Base-by-base conservation (phyloP, 345 rosid genomes). In the Hibiscus tridactylites region DNA sequence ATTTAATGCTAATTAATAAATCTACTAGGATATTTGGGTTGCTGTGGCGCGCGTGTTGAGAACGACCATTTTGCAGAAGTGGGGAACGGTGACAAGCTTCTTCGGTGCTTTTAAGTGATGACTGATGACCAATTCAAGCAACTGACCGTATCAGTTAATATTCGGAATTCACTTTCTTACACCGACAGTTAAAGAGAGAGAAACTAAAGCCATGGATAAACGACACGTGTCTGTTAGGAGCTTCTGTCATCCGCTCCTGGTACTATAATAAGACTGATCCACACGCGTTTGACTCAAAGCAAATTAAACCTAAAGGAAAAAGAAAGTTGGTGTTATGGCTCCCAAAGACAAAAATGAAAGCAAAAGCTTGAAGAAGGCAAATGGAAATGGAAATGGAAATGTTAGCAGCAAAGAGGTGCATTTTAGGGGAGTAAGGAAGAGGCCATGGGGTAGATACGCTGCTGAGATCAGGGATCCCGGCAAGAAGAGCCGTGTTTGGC, bases 361-460 rank as follows among this genome's bases (percentile, higher is more conserved):
- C 76, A 56, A 66, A 42, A 17, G 24, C 6, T 16, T 39, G 29
- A 74, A 47, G 67, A 54, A 61, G 28, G 72, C 29, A 5, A 49
- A 19, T 15, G 29, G 13, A 28, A 35, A 10, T 2, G 49, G 37
- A 12, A 21, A 9, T 24, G 15, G 19, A 3, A 47, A 47, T 47
- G 16, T 47, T 15, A 71, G 56, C 47, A 62, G 35, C 73, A 81
- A 61, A 4, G 87, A 85, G 78, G 64, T 73, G 17, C 91, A 79
- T 16, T 85, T 76, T 17, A 83, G 93, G 74, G 92, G 93, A 1
- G 93, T 87, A 6, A 76, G 93, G 71, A 88, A 84, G 81, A 75
- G 89, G 37, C 93, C 93, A 0, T 90, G 93, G 93, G 91, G 96
- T 3, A 78, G 91, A 31, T 88, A 88, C 71, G 93, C 96, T 1